Base-by-base conservation (phyloP, 495 filamentous ascomycete species). In the Penicillium canescens region DNA sequence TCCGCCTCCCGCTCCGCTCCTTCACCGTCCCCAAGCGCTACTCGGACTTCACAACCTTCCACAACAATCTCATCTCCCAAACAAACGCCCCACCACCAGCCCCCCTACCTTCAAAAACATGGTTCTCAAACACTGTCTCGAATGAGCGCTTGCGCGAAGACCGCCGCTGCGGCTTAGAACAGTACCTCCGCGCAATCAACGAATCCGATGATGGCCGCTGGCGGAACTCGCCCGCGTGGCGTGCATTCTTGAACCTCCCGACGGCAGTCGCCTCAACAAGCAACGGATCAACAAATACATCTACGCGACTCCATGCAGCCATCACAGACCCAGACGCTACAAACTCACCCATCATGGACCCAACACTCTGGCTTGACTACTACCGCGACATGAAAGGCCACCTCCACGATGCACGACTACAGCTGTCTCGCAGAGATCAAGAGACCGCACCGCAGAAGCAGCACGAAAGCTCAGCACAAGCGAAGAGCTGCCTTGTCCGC, bases 1-100 rank as follows among this genome's bases (percentile, higher is more conserved):
- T 97, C 59, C 87, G 89, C 53, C 85, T 93, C 4, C 92, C 94
- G 8, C 84, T 98, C 46, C 88, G 91, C 54, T 91, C 90, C 47
- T 90, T 91, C 67, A 88, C 86, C 63, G 79, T 96, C 55, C 84
- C 87, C 56, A 97, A 97, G 73, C 91, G 94, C 61, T 98, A 97
- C 82, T 92, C 87, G 49, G 95, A 98, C 68, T 98, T 98, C 73
- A 74, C 78, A 42, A 68, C 82, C 54, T 86, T 98, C 51, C 85
- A 98, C 77, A 60, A 68, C n/a, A 60, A 81, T 21, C 83, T 98
- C 8, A 77, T 76, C 60, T 71, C 80, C 52, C 77, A 86, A 60
- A 83, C 86, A 43, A 84, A 84, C 68, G 35, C 72, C 12, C 59
- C 80, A 10, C 87, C 87, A 0, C 87, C 92, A 23, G 70, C 72